Conservation (phyloP, 345 rosid genomes). For the Schrenkiella parvula region DNA sequence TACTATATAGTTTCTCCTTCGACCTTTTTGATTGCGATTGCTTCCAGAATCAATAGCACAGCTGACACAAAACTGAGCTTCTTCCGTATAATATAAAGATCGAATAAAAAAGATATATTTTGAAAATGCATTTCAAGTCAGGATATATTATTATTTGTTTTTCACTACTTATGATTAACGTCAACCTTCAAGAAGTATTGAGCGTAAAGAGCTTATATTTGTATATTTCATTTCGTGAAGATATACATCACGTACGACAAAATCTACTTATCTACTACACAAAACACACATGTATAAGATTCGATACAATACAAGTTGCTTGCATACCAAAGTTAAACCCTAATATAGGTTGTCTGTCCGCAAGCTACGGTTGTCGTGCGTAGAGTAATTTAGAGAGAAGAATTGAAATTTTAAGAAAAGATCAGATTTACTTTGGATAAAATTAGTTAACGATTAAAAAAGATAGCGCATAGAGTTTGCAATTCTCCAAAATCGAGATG, state of each 20-base stretch:
- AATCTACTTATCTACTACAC: constrained; percentile 21
- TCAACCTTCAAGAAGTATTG: background rate
- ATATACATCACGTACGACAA: constrained; percentile 28
- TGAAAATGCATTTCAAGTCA: background rate
- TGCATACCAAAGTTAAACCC: constrained; percentile 14
- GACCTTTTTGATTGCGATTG: constrained; percentile 3
- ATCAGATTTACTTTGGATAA: background rate
- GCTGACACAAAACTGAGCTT: constrained; percentile 27
- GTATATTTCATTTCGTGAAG: background rate
- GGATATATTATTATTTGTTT: background rate
- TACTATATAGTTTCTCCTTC: background rate
- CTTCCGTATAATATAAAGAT: constrained; percentile 4
- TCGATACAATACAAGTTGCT: background rate
- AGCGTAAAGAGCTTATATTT: background rate
- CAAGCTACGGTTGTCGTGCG: constrained; percentile 16
- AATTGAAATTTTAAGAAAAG: background rate
- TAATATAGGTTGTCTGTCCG: constrained; percentile 15
- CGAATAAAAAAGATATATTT: background rate
- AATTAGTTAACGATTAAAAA: background rate
- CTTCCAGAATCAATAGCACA: constrained; percentile 16
- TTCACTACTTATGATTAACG: background rate
- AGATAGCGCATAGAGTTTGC: constrained; percentile 78
- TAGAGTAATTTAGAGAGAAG: constrained; percentile 9
- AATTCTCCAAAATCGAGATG: constrained; percentile 55
- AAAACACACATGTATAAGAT: constrained; percentile 19